Percentiles rank a stretch among this genome's conserved stretches.
Evolutionary conservation across 208 protist genomes (phyloP).

Genomic region (Lotmaria passim): DNA sequence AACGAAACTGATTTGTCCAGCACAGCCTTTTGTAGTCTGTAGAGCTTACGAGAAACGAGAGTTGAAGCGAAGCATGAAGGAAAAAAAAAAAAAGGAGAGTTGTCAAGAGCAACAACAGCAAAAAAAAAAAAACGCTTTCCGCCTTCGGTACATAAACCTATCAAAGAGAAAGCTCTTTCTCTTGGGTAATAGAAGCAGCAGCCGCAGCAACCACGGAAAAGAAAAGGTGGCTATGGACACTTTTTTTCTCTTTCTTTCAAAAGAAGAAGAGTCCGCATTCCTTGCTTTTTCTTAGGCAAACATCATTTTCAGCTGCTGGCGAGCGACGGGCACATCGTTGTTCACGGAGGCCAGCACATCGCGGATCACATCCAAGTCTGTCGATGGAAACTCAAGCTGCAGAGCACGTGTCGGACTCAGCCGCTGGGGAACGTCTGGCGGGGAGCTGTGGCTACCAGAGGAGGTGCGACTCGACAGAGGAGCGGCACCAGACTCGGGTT

Average conservation of each 20-base stretch:
- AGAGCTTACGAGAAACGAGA: not conserved
- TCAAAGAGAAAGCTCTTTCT: too few species aligned
- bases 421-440: conserved; percentile 40
- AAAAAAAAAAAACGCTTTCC: too few species aligned
- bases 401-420: conserved; percentile 45
- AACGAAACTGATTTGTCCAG: not conserved
- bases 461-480: conserved; percentile 11
- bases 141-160: too few species aligned
- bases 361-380: conserved; percentile 57
- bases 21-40: not conserved
- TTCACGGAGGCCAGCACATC: conserved; percentile 53
- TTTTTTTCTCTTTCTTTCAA: not conserved
- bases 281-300: conserved; percentile 33
- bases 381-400: conserved; percentile 54
- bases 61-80: not conserved
- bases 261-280: not conserved
- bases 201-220: too few species aligned
- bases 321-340: conserved; percentile 46
- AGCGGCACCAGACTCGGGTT: conserved; percentile 3
- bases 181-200: too few species aligned
- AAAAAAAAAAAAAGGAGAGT: too few species aligned
- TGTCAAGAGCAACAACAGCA: too few species aligned
- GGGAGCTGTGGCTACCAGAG: not conserved
- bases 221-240: too few species aligned
- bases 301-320: conserved; percentile 63